Evolutionary conservation across 2,329 filamentous ascomycete genomes (phyloP).

Genomic region (Aurifilum marmelostoma): DNA sequence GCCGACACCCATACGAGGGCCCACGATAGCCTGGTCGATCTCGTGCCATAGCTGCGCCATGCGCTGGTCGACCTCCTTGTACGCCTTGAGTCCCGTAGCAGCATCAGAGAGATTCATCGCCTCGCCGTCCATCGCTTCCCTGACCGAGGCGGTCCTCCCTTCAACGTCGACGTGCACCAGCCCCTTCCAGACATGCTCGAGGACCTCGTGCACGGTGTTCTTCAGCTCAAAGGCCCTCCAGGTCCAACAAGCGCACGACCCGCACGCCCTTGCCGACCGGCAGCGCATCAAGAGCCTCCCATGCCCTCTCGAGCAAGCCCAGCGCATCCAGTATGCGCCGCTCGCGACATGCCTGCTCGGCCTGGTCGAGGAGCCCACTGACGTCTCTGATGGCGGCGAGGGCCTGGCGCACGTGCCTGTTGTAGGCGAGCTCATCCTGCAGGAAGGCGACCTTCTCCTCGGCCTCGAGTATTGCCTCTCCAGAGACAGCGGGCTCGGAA

Average conservation of each 20-base stretch:
- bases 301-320: conserved; percentile 59
- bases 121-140: conserved; percentile 52
- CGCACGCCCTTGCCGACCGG: conserved; percentile 64
- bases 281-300: conserved; percentile 61
- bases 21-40: conserved; percentile 63
- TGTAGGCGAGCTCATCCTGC: conserved; percentile 61
- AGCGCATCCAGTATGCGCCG: conserved; percentile 60
- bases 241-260: conserved; percentile 66
- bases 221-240: conserved; percentile 69
- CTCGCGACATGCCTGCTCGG: conserved; percentile 60
- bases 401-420: conserved; percentile 56
- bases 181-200: conserved; percentile 72
- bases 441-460: conserved; percentile 61
- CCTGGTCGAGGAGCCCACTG: conserved; percentile 63
- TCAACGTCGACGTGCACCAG: conserved; percentile 66
- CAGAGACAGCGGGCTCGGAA: conserved; percentile 62
- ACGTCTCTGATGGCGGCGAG: conserved; percentile 58
- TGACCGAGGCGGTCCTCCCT: conserved; percentile 59
- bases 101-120: conserved; percentile 58
- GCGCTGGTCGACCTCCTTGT: conserved; percentile 63
- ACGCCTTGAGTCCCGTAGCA: conserved; percentile 59
- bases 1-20: conserved; percentile 58
- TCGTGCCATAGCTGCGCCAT: conserved; percentile 65
- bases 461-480: conserved; percentile 55
- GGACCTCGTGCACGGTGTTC: conserved; percentile 65